Base-by-base conservation (phyloP, 495 filamentous ascomycete species). In the Alectoria sarmentosa region DNA sequence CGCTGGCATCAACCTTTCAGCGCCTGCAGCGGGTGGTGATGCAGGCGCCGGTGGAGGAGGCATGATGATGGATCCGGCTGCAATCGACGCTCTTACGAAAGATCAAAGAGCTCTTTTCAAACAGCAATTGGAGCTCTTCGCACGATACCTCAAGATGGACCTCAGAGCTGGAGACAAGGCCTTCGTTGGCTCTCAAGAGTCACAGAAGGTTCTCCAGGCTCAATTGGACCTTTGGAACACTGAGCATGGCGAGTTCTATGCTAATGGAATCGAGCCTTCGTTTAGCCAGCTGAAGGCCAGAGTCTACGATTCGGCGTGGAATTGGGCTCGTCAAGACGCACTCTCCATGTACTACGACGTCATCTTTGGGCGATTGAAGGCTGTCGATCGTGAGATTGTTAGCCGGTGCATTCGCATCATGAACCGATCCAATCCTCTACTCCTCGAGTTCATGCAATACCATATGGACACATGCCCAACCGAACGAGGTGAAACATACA, bases 31-130 rank as follows among this genome's bases (percentile, higher is more conserved):
- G 54, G 91, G 86, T 60, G 90, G 89, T 57, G 90, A 90, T 69
- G 85, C 79, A 52, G 91, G 86, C 59, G 84, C 76, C 63, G 87
- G 84, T 44, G 88, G 84, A 61, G 83, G 80, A 63, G 88, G 89
- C 69, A 98, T 99, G 94, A 93, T 97, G 87, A 97, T 99, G 95
- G 94, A 98, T 67, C 95, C 95, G 4, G 94, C 94, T 28, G 94
- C 94, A 39, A 87, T 98, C 67, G 95, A 98, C 77, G 94, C 95
- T 21, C 80, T 98, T 63, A 99, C 94, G 65, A 97, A 96, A 76
- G 93, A 97, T 71, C 95, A 99, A 73, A 83, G 85, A 62, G 88
- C 90, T 21, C 78, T 98, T 19, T 98, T 98, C 86, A 97, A 96
- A 79, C 92, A 98, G 71, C 94, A 99, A 69, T 80, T 98, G 15